Conservation (phyloP, 768 basidiomycete genomes). For the Hericium erinaceus region DNA sequence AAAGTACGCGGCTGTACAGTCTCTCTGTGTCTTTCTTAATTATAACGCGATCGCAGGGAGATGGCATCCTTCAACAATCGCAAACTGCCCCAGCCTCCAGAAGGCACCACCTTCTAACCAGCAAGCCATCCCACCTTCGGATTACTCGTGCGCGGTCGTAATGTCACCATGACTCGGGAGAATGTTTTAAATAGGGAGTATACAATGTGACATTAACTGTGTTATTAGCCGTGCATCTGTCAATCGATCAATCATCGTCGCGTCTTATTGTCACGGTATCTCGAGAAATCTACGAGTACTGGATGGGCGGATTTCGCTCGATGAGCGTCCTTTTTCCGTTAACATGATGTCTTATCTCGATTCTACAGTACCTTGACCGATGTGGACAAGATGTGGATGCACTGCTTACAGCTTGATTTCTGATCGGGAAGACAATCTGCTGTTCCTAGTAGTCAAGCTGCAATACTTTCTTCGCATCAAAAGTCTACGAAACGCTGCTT, state of each 20-base stretch:
- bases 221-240: background rate
- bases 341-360: too few species aligned
- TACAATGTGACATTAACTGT: background rate
- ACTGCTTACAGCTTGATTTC: too few species aligned
- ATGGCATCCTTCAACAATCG: constrained; percentile 90
- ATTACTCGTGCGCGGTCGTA: background rate
- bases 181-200: background rate
- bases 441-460: too few species aligned
- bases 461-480: too few species aligned
- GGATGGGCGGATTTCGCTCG: too few species aligned
- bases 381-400: too few species aligned
- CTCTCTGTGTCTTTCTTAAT: background rate
- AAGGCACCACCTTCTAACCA: constrained; percentile 62
- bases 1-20: constrained; percentile 41
- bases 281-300: too few species aligned
- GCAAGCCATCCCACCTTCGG: background rate
- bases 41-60: constrained; percentile 44
- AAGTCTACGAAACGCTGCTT: too few species aligned
- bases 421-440: too few species aligned
- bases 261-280: too few species aligned
- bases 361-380: too few species aligned
- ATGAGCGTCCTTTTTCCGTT: too few species aligned
- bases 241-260: background rate
- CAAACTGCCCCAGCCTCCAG: constrained; percentile 91
- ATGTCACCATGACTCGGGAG: background rate